Evolutionary conservation across 2,329 filamentous ascomycete genomes (phyloP).

Genomic region (Colletotrichum cordylinicola): DNA sequence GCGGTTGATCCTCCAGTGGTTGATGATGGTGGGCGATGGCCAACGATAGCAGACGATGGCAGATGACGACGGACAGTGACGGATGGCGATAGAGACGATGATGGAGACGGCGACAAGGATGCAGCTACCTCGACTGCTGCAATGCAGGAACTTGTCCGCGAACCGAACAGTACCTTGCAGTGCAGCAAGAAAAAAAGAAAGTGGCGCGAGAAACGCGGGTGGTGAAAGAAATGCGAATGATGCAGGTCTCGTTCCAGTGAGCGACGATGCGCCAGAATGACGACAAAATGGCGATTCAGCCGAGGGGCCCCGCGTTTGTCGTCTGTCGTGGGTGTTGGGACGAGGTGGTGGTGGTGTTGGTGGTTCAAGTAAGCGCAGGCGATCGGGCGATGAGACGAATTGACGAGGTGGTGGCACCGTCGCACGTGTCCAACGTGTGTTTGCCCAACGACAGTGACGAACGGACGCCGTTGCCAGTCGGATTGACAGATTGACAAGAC

Average conservation of each 20-base stretch:
- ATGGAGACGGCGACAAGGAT: background rate
- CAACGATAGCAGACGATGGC: background rate
- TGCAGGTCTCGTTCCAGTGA: background rate
- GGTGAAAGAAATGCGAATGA: constrained; percentile 14
- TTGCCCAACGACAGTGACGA: background rate
- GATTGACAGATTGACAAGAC: background rate
- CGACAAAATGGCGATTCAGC: background rate
- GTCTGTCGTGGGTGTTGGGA: background rate
- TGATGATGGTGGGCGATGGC: background rate
- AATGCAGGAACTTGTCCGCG: background rate
- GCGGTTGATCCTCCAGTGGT: background rate
- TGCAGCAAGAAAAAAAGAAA: background rate
- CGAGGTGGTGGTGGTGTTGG: background rate
- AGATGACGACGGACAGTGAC: background rate
- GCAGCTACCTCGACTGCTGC: background rate
- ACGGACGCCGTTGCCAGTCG: background rate
- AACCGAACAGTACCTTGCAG: background rate
- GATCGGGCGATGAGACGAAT: background rate
- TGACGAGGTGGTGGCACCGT: background rate
- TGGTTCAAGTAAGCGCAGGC: background rate
- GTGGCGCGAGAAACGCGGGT: background rate
- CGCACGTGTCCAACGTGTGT: background rate
- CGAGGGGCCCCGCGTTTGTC: background rate
- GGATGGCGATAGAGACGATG: background rate
- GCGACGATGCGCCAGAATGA: background rate